Evolutionary conservation across 192 early-diverging fungal genomes (phyloP), one percentile per base, ranked within the genome.

Genomic region (Podila epicladia): DNA sequence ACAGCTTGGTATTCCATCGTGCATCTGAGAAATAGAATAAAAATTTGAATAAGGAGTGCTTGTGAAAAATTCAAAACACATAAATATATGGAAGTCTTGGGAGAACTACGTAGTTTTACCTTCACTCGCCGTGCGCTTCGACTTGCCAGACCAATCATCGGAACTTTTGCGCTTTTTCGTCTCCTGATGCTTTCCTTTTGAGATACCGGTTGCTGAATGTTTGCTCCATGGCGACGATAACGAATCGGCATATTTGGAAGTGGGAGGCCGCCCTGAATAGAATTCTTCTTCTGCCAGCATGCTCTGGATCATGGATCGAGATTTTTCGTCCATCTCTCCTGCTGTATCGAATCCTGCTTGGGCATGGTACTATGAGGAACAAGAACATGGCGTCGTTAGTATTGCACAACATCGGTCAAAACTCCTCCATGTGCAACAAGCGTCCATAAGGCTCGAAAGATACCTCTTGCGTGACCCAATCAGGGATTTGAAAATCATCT

Each of bases 201-300:
- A 38, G 0, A 33, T 5, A 33, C 68, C 8, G 33, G 69, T 71
- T 11, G 58, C 37, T 8, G 26, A 37, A 38, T 53, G 58, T 59
- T 65, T 67, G 20, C 22, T 32, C 72, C 64, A 67, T 55, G 69
- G 9, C 32, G 63, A 28, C 8, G 45, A 31, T n/a, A 26, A 9
- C 17, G 45, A 45, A 24, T 58, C 24, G 11, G 22, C 37, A 62
- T 70, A 49, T 35, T 13, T 13, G 9, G 57, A 65, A 26, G 64
- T 70, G 26, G 75, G 62, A 49, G 82, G 63, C 41, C 77, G 64
- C 29, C 85, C 86, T 49, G 88, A 86, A 65, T 90, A 91, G 62
- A 86, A 88, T 53, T 84, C 82, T 65, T 91, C 90, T 26, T 91
- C 90, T 11, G 89, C 90, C 19, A 91, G 70, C 90, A 91, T 91